These are phyloP conservation scores for Claviceps sp. DNA, from an alignment of 2,329 filamentous ascomycete genomes.

Conservation along the genomic window DNA sequence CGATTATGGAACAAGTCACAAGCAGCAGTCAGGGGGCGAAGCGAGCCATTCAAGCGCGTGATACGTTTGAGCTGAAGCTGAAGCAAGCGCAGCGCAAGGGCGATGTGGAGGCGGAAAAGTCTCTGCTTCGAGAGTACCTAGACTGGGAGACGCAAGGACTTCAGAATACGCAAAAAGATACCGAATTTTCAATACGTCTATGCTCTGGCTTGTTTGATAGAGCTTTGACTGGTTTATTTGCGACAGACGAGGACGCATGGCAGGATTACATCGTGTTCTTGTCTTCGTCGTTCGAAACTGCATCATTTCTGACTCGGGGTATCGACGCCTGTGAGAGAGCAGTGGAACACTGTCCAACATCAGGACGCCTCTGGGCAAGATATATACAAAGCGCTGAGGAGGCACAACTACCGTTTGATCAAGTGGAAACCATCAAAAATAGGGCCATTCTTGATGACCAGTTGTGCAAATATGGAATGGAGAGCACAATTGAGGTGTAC, in stretches of 20 bases:
- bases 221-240: slow-evolving; percentile 55
- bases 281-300: slow-evolving; percentile 27
- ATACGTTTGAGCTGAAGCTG: slow-evolving; percentile 54
- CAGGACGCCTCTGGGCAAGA: slow-evolving; percentile 78
- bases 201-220: slow-evolving; percentile 63
- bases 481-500: slow-evolving; percentile 81
- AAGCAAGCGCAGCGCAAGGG: slow-evolving; percentile 41
- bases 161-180: slow-evolving; percentile 33
- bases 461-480: slow-evolving; percentile 73
- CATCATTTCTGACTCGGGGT: slow-evolving; percentile 28
- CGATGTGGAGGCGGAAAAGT: slow-evolving; percentile 41
- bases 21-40: slow-evolving; percentile 50
- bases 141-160: slow-evolving; percentile 66
- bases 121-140: slow-evolving; percentile 53
- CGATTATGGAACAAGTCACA: slow-evolving; percentile 56
- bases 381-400: slow-evolving; percentile 78
- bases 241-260: slow-evolving; percentile 65
- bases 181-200: slow-evolving; percentile 33
- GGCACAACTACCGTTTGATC: slow-evolving; percentile 59
- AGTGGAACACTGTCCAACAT: slow-evolving; percentile 86
- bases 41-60: slow-evolving; percentile 46
- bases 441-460: slow-evolving; percentile 76
- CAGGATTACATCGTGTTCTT: slow-evolving; percentile 71
- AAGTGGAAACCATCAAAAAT: slow-evolving; percentile 84
- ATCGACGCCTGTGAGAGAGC: slow-evolving; percentile 67